Base-by-base conservation (phyloP, 805 yeast genomes). In the Myxozyma melibiosi region DNA sequence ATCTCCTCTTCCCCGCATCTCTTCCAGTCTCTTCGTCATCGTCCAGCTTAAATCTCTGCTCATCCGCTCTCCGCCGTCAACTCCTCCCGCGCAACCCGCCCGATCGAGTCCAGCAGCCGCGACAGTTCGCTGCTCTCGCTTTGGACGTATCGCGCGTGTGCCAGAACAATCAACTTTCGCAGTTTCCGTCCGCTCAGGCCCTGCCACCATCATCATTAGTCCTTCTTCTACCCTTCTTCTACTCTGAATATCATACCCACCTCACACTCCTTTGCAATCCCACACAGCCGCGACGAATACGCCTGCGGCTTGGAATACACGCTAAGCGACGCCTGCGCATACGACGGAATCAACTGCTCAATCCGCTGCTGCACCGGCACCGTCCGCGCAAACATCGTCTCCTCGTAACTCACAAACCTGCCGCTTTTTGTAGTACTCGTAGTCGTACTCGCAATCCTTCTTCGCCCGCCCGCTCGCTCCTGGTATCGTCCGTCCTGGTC, bases 61-160 rank as follows among this genome's bases (percentile, higher is more conserved):
- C 25, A 14, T 3, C 24, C 4, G 22, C 24, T 28, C 46, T 4
- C 14, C 45, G 25, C n/a, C 27, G 11, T 20, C 34, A 25, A 41
- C 13, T 52, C 52, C 9, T 57, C 58, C 14, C 14, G 22, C 16
- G 45, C 48, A 9, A 31, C 34, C 13, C 20, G 24, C 3, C 33
- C 40, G 30, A 58, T 43, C 9, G 63, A 61, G n/a, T 40, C 54
- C n/a, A 58, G 41, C 3, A 58, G 16, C 22, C 51, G 61, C 4
- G 37, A 27, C 18, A 58, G 40, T 4, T 14, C 28, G 51, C 61
- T 46, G 3, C 13, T 20, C 18, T 45, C 51, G 33, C 54, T 47
- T n/a, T 57, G 64, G 5, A 60, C 24, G 27, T 60, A 53, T 16
- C 24, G 38, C 4, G 64, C 64, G 22, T 60, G 62, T 6, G 62